Percentiles rank a stretch among this genome's conserved stretches.
Evolutionary conservation across 139 green algal genomes (phyloP).

Genomic region (Axilococcus clingmanii): DNA sequence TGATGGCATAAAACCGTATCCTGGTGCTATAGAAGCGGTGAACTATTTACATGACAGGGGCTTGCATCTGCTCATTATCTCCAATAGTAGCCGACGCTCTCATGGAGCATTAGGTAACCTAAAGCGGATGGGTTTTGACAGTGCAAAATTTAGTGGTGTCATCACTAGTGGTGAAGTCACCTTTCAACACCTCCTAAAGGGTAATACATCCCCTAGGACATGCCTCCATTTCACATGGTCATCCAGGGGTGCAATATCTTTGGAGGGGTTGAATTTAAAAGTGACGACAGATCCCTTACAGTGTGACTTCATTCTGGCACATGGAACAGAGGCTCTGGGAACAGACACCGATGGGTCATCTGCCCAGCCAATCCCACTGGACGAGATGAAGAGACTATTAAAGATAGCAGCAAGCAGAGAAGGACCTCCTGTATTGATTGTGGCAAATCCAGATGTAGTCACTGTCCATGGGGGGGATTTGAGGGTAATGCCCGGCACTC

Average conservation of each 20-base stretch:
- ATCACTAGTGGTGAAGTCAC: constrained; percentile 77
- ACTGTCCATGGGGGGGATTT: constrained; percentile 42
- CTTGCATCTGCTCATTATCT: constrained; percentile 60
- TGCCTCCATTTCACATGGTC: constrained; percentile 87
- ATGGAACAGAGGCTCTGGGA: constrained; percentile 74
- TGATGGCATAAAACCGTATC: constrained; percentile 66
- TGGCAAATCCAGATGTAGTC: constrained; percentile 81
- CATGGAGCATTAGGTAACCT: constrained; percentile 61
- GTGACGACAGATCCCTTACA: constrained; percentile 28
- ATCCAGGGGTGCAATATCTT: constrained; percentile 42
- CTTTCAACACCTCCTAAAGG: constrained; percentile 31
- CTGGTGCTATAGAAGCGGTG: constrained; percentile 54
- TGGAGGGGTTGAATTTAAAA: constrained; percentile 50
- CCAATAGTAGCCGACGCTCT: constrained; percentile 62
- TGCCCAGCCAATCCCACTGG: constrained; percentile 7
- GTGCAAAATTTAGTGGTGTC: constrained; percentile 16
- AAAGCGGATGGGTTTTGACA: constrained; percentile 62
- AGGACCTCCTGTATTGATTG: constrained; percentile 50
- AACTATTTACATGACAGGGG: constrained; percentile 26
- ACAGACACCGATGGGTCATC: constrained; percentile 2
- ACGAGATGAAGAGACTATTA: constrained; percentile 37
- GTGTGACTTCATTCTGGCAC: constrained; percentile 81
- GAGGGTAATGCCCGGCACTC: constrained; percentile 61
- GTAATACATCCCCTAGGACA: constrained; percentile 24
- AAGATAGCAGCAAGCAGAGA: background rate